Percentiles rank a stretch among this genome's conserved stretches.
Conservation (phyloP, 2,329 filamentous ascomycete species). For the Ophiostoma populinum region DNA sequence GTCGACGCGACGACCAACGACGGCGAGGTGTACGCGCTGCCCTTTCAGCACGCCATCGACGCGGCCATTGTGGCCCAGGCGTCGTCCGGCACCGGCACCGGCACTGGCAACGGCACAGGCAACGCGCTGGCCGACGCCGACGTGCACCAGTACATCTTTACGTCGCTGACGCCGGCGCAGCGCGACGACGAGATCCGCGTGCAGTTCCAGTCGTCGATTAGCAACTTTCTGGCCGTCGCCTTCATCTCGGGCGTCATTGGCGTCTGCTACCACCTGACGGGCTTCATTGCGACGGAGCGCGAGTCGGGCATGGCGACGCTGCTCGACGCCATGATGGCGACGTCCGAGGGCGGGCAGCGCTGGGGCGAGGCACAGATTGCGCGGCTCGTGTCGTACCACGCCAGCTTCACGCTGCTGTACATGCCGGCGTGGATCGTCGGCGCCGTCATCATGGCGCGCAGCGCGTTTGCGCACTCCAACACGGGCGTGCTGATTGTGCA, state of each 20-base stretch:
- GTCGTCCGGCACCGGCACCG: constrained; percentile 18
- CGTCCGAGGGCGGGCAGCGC: constrained; percentile 29
- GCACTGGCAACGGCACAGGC: constrained; percentile 23
- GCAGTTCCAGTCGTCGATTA: constrained; percentile 55
- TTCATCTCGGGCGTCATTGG: constrained; percentile 69
- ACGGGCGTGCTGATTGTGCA: constrained; percentile 52
- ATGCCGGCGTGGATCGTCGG: constrained; percentile 69
- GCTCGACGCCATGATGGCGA: constrained; percentile 83
- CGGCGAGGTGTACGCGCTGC: constrained; percentile 56
- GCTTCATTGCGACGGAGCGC: constrained; percentile 69
- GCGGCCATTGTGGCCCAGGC: constrained; percentile 42
- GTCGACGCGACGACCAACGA: constrained; percentile 51
- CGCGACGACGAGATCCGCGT: constrained; percentile 46
- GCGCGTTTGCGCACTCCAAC: constrained; percentile 49
- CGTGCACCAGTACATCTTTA: constrained; percentile 55
- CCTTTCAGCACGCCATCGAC: constrained; percentile 66
- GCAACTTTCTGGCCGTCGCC: constrained; percentile 59
- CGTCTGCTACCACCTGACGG: constrained; percentile 73
- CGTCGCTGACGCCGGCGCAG: constrained; percentile 50
- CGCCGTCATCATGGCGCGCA: constrained; percentile 42
- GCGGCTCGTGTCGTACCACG: constrained; percentile 60
- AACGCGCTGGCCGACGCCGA: constrained; percentile 13
- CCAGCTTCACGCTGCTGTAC: constrained; percentile 68
- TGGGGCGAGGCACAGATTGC: constrained; percentile 60
- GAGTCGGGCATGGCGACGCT: constrained; percentile 78